These are phyloP conservation scores for Xylaria grammica DNA, from an alignment of 495 filamentous ascomycete genomes.

Conservation along the genomic window DNA sequence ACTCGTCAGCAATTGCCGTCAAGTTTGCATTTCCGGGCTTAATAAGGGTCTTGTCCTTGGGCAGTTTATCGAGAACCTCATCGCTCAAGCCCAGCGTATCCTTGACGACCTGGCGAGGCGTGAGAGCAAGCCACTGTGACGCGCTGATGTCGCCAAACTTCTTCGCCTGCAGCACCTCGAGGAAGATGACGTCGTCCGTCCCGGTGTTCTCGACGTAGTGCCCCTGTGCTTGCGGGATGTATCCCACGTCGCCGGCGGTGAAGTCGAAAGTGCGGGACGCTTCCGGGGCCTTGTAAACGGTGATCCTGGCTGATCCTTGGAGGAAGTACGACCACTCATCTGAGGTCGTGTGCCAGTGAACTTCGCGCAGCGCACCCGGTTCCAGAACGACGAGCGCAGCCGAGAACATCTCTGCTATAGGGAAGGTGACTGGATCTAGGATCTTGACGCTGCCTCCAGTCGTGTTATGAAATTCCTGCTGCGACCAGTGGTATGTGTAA, in stretches of 20 bases:
- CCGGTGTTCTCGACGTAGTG: constrained; percentile 81
- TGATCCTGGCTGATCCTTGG: constrained; percentile 67
- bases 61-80: constrained; percentile 56
- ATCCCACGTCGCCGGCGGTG: constrained; percentile 72
- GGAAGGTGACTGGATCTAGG: constrained; percentile 67
- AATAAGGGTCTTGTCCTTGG: constrained; percentile 67
- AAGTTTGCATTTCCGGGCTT: constrained; percentile 52
- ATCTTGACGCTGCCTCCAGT: constrained; percentile 72
- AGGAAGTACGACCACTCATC: constrained; percentile 85
- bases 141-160: constrained; percentile 69
- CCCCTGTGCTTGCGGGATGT: constrained; percentile 66
- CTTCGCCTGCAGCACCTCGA: constrained; percentile 72
- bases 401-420: constrained; percentile 62
- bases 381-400: constrained; percentile 68
- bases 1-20: constrained; percentile 33
- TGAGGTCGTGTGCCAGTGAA: constrained; percentile 78
- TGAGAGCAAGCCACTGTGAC: constrained; percentile 69
- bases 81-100: constrained; percentile 66
- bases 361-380: constrained; percentile 75
- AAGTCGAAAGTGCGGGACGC: constrained; percentile 75
- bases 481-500: constrained; percentile 72
- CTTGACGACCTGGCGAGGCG: constrained; percentile 65
- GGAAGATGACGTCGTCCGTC: constrained; percentile 67
- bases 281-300: constrained; percentile 63
- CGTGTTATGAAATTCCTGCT: constrained; percentile 61